Percentiles rank a stretch among this genome's conserved stretches.
Evolutionary conservation across 768 basidiomycete genomes (phyloP).

Genomic region (Punctularia strigosozonata): DNA sequence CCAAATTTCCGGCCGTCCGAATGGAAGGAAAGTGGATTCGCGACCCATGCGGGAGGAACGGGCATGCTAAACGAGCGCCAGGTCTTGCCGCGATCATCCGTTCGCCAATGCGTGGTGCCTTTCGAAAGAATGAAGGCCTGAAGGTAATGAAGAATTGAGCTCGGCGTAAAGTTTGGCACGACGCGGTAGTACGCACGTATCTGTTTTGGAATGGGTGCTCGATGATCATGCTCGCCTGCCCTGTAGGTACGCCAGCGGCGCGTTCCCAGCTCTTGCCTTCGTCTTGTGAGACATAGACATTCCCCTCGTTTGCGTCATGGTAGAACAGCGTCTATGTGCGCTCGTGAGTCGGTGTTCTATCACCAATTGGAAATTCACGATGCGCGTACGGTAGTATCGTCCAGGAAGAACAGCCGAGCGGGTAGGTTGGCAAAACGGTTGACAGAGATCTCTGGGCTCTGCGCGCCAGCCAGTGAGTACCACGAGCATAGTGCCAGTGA

Average conservation of each 20-base stretch:
- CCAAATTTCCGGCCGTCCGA: constrained; percentile 60
- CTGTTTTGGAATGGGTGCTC: constrained; percentile 80
- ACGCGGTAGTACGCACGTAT: constrained; percentile 34
- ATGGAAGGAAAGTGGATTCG: constrained; percentile 77
- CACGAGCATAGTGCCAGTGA: too few relatives aligned
- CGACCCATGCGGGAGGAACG: constrained; percentile 40
- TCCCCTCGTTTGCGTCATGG: constrained; percentile 59
- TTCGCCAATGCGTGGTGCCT: constrained; percentile 72
- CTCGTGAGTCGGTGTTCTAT: background rate
- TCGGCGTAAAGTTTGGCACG: background rate
- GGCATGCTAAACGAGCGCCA: constrained; percentile 79
- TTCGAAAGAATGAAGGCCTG: constrained; percentile 84
- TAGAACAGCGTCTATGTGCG: constrained; percentile 53
- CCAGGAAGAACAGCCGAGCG: constrained; percentile 78
- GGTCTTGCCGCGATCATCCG: constrained; percentile 75
- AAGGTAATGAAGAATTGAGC: background rate
- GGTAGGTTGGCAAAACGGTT: constrained; percentile 63
- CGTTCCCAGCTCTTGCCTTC: constrained; percentile 70
- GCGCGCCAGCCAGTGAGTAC: constrained; percentile 19
- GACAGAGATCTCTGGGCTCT: constrained; percentile 36
- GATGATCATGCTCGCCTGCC: constrained; percentile 59
- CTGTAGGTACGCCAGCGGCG: constrained; percentile 39
- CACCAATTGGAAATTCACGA: background rate
- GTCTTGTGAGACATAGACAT: constrained; percentile 69
- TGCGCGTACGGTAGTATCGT: constrained; percentile 69